These are phyloP conservation scores for Magnusiomyces clavatus DNA, from an alignment of 1,139 yeast species.

Conservation along the genomic window DNA sequence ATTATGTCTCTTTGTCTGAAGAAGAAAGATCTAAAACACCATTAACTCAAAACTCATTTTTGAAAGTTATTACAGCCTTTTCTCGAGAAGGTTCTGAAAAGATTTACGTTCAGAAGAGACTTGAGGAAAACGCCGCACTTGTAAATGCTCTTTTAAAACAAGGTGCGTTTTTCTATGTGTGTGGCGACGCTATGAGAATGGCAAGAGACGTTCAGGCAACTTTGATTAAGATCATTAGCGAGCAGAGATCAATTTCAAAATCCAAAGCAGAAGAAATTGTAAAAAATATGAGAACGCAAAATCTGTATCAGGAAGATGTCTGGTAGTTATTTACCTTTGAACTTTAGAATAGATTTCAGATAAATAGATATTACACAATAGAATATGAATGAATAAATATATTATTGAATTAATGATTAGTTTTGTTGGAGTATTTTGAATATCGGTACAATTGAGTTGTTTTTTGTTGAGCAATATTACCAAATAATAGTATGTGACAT, in stretches of 20 bases:
- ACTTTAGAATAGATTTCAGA: background rate
- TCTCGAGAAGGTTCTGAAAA: constrained; percentile 65
- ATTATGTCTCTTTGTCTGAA: constrained; percentile 39
- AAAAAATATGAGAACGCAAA: constrained; percentile 73
- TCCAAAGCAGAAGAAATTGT: constrained; percentile 71
- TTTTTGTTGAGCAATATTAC: background rate
- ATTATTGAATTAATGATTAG: background rate
- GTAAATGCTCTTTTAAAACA: constrained; percentile 52
- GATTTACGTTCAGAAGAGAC: constrained; percentile 80
- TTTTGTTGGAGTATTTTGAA: background rate
- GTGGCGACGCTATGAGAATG: constrained; percentile 96
- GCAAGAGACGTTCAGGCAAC: constrained; percentile 90
- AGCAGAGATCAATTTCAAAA: constrained; percentile 49
- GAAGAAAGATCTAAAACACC: constrained; percentile 11
- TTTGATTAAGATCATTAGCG: constrained; percentile 53
- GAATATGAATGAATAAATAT: background rate
- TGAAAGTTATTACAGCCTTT: constrained; percentile 68
- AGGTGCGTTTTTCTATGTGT: constrained; percentile 88
- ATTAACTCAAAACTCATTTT: constrained; percentile 21
- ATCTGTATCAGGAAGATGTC: constrained; percentile 94
- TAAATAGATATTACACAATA: background rate
- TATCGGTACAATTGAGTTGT: background rate
- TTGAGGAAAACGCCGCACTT: constrained; percentile 47
- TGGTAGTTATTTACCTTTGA: constrained; percentile 47
- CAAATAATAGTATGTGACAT: background rate